phyloP scores from a whole-genome alignment of 2,329 filamentous ascomycete genomes.

The Sporothrix phasma region DNA sequence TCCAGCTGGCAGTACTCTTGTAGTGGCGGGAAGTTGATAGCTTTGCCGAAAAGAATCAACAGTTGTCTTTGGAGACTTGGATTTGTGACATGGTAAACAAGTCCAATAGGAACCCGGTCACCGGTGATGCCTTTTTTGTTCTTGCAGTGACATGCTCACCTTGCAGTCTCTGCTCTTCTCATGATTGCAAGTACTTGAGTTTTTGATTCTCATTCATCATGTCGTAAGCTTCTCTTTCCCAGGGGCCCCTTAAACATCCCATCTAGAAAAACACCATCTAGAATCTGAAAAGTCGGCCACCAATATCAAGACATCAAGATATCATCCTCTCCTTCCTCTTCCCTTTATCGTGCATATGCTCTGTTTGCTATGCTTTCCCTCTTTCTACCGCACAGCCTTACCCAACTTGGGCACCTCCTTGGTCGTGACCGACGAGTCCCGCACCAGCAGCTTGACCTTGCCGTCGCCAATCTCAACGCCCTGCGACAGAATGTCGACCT shows the following conservation, averaged over 20 bases:
- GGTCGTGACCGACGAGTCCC: constrained; percentile 31
- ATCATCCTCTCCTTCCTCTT: neutral
- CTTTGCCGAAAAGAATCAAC: neutral
- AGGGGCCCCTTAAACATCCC: neutral
- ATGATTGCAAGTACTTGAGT: too few species aligned
- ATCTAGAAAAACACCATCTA: neutral
- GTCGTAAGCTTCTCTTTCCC: neutral
- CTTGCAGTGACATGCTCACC: too few species aligned
- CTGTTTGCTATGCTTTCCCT: neutral
- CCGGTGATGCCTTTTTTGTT: too few species aligned
- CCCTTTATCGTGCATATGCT: neutral
- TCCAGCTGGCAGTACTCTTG: neutral
- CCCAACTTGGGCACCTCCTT: neutral
- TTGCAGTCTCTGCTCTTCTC: neutral
- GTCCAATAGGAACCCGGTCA: too few species aligned
- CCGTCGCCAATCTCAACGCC: constrained; percentile 59
- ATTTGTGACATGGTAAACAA: too few species aligned
- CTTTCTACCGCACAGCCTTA: neutral
- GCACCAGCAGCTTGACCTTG: constrained; percentile 54
- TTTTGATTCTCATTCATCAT: neutral
- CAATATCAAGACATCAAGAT: neutral
- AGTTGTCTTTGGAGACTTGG: too few species aligned
- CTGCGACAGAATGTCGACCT: constrained; percentile 51
- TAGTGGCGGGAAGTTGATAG: too few species aligned
- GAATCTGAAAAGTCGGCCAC: neutral